These are phyloP conservation scores for Colletotrichum orchidophilum DNA, from an alignment of 2,329 filamentous ascomycete species.

Conservation along the genomic window DNA sequence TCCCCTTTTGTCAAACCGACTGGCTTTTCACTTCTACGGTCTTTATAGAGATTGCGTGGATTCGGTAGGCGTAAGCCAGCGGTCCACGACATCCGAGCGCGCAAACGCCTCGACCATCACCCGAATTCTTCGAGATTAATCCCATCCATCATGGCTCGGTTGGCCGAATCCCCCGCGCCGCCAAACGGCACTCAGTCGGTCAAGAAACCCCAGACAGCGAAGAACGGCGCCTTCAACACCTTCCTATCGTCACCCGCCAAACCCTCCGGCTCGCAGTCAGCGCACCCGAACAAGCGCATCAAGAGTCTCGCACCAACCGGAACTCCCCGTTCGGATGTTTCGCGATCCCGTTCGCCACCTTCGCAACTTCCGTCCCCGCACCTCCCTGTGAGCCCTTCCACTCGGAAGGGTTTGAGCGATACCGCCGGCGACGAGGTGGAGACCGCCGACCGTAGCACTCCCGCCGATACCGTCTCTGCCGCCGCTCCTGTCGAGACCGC, in stretches of 20 bases:
- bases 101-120: conserved; percentile 3
- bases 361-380: neutral
- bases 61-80: conserved; percentile 9
- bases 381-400: neutral
- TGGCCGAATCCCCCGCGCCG: conserved; percentile 10
- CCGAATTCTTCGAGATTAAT: neutral
- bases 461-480: neutral
- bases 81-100: conserved; percentile 7
- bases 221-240: conserved; percentile 12
- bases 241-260: conserved; percentile 23
- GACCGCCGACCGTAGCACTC: neutral
- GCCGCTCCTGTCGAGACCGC: neutral
- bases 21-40: neutral
- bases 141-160: conserved; percentile 4
- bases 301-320: neutral
- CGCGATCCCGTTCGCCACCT: conserved; percentile 13
- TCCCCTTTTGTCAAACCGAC: neutral
- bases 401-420: conserved; percentile 8
- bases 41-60: neutral
- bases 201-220: conserved; percentile 11
- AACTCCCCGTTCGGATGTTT: conserved; percentile 9
- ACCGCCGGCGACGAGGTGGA: neutral
- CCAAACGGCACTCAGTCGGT: conserved; percentile 6
- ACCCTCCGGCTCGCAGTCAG: conserved; percentile 17
- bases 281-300: conserved; percentile 23